Conservation (phyloP, 2,329 filamentous ascomycete species). For the Fusarium sp. region DNA sequence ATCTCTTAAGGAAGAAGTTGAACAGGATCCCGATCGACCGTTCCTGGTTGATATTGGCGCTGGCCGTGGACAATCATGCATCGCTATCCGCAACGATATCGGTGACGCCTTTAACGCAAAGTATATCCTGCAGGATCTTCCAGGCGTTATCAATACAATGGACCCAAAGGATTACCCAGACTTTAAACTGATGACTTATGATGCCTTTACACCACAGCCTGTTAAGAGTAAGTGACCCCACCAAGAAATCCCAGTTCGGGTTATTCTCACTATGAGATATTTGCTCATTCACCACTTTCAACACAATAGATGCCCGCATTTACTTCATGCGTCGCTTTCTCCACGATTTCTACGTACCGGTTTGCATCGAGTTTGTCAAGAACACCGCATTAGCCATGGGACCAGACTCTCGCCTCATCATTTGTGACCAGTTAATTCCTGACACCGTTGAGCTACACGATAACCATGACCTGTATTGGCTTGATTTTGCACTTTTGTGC, state of each 20-base stretch:
- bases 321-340: conserved; percentile 52
- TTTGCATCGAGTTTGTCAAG: conserved; percentile 49
- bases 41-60: conserved; percentile 52
- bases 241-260: accelerated
- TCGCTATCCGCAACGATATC: conserved; percentile 48
- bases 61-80: conserved; percentile 49
- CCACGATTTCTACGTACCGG: conserved; percentile 50
- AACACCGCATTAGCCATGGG: conserved; percentile 51
- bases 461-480: conserved; percentile 49
- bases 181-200: conserved; percentile 47
- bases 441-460: conserved; percentile 47
- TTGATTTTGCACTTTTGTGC: conserved; percentile 49
- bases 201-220: conserved; percentile 38
- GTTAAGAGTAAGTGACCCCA: conserved; percentile 35
- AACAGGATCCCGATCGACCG: conserved; percentile 47
- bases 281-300: background rate
- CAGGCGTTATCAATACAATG: conserved; percentile 48
- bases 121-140: conserved; percentile 52
- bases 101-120: conserved; percentile 41
- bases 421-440: conserved; percentile 54
- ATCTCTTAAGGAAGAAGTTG: conserved; percentile 47
- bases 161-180: conserved; percentile 36
- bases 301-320: conserved; percentile 48
- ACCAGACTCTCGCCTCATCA: conserved; percentile 50
- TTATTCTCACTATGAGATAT: accelerated